These are phyloP conservation scores for Malus fusca DNA, from an alignment of 306 rosid genomes.

Conservation along the genomic window DNA sequence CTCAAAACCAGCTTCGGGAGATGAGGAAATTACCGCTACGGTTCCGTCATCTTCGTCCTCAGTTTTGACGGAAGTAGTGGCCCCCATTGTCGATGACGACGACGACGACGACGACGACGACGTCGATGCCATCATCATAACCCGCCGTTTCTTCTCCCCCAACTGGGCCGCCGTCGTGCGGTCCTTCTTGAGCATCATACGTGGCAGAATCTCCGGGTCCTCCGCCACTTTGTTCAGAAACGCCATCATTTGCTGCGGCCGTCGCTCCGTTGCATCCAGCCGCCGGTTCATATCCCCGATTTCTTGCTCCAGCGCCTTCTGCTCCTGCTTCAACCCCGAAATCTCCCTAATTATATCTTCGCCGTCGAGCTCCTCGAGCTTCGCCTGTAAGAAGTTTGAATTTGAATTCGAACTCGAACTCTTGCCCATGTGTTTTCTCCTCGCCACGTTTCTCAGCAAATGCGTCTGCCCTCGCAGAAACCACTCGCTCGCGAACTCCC, in stretches of 20 bases:
- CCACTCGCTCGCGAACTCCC: conserved; percentile 97
- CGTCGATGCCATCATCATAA: conserved; percentile 20
- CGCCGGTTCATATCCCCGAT: conserved; percentile 61
- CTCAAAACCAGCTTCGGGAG: conserved; percentile 46
- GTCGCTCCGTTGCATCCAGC: conserved; percentile 57
- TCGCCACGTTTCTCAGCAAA: conserved; percentile 46
- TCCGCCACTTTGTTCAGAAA: conserved; percentile 60
- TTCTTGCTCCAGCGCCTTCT: conserved; percentile 52
- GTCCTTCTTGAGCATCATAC: conserved; percentile 39
- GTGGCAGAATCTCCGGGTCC: conserved; percentile 59
- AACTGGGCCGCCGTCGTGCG: background rate
- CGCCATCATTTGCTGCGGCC: conserved; percentile 89
- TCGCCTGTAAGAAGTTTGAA: background rate
- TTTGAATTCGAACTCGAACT: background rate
- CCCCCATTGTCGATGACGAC: conserved; percentile 16
- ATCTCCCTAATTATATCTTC: conserved; percentile 61
- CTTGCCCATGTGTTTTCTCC: conserved; percentile 37
- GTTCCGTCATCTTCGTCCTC: conserved; percentile 46
- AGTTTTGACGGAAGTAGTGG: conserved; percentile 17
- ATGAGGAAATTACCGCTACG: conserved; percentile 22
- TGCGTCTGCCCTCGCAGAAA: conserved; percentile 78
- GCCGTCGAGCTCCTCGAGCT: conserved; percentile 40
- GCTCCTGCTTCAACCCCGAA: conserved; percentile 59
- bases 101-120: conserved; percentile 11
- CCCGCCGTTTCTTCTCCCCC: conserved; percentile 40